These are phyloP conservation scores for Podospora australis DNA, from an alignment of 495 filamentous ascomycete species.

Conservation along the genomic window DNA sequence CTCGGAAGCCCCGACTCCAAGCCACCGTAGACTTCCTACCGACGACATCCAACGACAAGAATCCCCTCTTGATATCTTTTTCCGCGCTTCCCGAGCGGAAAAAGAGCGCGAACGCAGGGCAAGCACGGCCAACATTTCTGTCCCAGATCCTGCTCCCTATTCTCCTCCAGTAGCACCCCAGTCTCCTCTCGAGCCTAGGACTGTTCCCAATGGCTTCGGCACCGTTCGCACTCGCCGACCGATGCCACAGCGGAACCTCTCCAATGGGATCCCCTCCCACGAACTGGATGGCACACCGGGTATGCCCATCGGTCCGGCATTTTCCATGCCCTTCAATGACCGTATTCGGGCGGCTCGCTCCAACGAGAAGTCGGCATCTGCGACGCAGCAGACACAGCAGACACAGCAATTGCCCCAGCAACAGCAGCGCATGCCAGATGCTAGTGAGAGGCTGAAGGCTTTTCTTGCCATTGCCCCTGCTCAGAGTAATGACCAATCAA, in stretches of 20 bases:
- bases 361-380: conserved; percentile 16
- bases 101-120: conserved; percentile 53
- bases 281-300: conserved; percentile 57
- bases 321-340: conserved; percentile 61
- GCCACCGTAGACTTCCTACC: conserved; percentile 21
- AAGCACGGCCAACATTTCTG: conserved; percentile 34
- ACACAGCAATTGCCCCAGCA: conserved; percentile 4
- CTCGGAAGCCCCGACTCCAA: conserved; percentile 36
- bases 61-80: conserved; percentile 82
- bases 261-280: conserved; percentile 54
- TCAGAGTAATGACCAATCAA: conserved; percentile 3
- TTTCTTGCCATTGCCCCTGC: conserved; percentile 22
- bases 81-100: conserved; percentile 75
- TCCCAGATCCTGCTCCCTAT: conserved; percentile 23
- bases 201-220: conserved; percentile 23
- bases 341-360: conserved; percentile 52
- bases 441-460: conserved; percentile 26
- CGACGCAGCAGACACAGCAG: not conserved
- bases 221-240: conserved; percentile 22
- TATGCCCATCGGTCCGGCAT: conserved; percentile 52
- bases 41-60: conserved; percentile 41
- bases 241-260: conserved; percentile 27
- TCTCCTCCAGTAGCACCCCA: conserved; percentile 27
- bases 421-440: conserved; percentile 11
- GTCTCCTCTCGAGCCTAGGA: conserved; percentile 31